phyloP scores from a whole-genome alignment of 768 basidiomycete species.

The Flagelloscypha sp. region DNA sequence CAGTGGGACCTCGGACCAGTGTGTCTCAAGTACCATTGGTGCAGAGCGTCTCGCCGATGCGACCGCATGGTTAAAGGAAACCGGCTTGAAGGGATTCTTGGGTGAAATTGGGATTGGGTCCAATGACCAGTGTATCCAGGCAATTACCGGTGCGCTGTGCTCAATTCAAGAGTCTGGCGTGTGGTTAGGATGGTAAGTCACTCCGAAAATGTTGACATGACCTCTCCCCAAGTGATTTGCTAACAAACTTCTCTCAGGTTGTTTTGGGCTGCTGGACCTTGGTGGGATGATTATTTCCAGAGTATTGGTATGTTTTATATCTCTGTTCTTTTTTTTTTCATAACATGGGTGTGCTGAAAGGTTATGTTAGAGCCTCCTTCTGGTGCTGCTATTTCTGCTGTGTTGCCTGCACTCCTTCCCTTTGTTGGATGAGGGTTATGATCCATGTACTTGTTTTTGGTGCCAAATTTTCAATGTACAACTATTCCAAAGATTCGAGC shows the following conservation, averaged over 20 bases:
- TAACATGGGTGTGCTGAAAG: too few species aligned
- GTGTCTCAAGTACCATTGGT: slow-evolving; percentile 56
- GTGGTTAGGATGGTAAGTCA: slow-evolving; percentile 46
- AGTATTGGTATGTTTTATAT: too few species aligned
- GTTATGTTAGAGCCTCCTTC: slow-evolving; percentile 51
- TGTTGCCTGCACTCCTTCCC: slow-evolving; percentile 48
- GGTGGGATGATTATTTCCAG: too few species aligned
- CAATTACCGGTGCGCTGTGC: slow-evolving; percentile 41
- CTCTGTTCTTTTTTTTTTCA: too few species aligned
- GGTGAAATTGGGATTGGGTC: slow-evolving; percentile 52
- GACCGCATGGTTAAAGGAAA: slow-evolving; percentile 49
- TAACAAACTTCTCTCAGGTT: too few species aligned
- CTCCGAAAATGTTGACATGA: too few species aligned
- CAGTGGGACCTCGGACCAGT: slow-evolving; percentile 44
- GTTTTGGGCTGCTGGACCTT: too few species aligned
- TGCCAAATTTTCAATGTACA: too few species aligned
- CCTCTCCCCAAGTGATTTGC: too few species aligned
- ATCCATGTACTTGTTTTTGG: too few species aligned
- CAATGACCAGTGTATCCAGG: slow-evolving; percentile 14
- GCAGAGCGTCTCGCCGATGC: slow-evolving; percentile 47
- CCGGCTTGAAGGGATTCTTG: slow-evolving; percentile 56
- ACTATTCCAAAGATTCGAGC: too few species aligned
- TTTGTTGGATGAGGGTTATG: too few species aligned
- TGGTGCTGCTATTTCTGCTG: slow-evolving; percentile 42
- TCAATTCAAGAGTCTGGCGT: slow-evolving; percentile 48